A percentile compares a stretch with the other conserved stretches of the same genome.
phyloP scores from a whole-genome alignment of 805 yeast genomes.

The Candida pseudofarinosa region DNA sequence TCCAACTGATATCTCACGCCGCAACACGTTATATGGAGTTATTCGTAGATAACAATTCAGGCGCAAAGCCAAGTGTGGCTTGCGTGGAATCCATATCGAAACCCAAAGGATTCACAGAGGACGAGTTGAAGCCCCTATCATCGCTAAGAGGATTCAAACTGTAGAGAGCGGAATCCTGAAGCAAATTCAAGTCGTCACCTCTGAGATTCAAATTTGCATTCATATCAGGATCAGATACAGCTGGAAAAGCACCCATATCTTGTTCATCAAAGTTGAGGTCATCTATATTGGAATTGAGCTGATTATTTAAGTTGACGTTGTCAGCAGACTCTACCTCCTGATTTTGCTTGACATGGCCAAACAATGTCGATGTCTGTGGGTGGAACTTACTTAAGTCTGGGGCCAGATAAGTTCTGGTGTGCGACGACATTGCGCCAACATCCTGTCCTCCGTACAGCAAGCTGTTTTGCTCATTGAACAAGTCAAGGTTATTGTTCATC shows the following conservation, averaged over 20 bases:
- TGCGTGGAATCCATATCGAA: neutral
- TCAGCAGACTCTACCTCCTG: neutral
- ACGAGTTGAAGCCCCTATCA: neutral
- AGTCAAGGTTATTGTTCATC: conserved; percentile 9
- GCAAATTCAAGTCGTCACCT: neutral
- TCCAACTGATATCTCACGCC: too few relatives aligned
- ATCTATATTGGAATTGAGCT: conserved; percentile 3
- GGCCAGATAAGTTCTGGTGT: conserved; percentile 8
- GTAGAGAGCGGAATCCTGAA: conserved; percentile 3
- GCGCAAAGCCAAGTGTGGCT: neutral
- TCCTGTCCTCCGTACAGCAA: conserved; percentile 1
- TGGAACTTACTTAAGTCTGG: conserved; percentile 9
- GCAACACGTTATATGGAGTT: neutral
- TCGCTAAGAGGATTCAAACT: conserved; percentile 2
- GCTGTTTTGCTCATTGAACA: conserved; percentile 3
- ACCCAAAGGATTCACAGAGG: neutral
- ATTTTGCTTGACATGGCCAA: conserved; percentile 5
- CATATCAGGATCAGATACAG: neutral
- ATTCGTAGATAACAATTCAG: conserved; percentile 5
- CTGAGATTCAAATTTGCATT: neutral
- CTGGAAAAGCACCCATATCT: neutral
- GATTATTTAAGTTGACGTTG: neutral
- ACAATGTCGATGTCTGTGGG: conserved; percentile 6
- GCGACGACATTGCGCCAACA: neutral
- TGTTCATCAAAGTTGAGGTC: neutral